phyloP scores from a whole-genome alignment of 306 rosid genomes.

The Glycyrrhiza uralensis region DNA sequence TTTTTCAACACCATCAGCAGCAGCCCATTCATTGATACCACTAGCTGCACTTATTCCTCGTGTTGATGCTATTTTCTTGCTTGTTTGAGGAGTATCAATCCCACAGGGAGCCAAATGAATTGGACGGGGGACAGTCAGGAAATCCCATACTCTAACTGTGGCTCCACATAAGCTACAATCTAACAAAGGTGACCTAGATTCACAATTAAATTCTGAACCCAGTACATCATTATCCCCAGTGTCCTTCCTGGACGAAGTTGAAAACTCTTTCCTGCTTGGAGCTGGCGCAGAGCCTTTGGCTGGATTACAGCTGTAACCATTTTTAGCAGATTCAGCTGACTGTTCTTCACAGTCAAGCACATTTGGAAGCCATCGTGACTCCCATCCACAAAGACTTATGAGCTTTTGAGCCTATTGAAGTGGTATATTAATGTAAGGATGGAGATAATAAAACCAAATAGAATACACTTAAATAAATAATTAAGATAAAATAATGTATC shows the following conservation, averaged over 20 bases:
- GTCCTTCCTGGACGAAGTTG: constrained; percentile 45
- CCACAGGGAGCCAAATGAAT: constrained; percentile 67
- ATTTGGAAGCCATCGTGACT: constrained; percentile 87
- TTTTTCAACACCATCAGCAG: constrained; percentile 68
- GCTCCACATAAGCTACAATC: constrained; percentile 98
- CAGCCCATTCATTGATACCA: constrained; percentile 91
- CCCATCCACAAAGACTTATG: constrained; percentile 99
- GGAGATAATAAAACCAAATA: constrained; percentile 10
- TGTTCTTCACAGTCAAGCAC: constrained; percentile 93
- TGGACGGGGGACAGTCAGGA: constrained; percentile 76
- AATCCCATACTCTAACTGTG: constrained; percentile 84
- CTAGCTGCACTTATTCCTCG: constrained; percentile 97
- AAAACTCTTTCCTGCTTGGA: constrained; percentile 44
- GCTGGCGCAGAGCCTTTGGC: constrained; percentile 54
- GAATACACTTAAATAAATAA: constrained; percentile 11
- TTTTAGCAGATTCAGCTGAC: constrained; percentile 97
- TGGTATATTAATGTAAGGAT: constrained; percentile 17
- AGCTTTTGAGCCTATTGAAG: constrained; percentile 78
- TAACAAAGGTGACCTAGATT: constrained; percentile 79
- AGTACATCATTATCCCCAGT: constrained; percentile 36
- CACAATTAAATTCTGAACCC: constrained; percentile 53
- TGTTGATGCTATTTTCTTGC: constrained; percentile 88
- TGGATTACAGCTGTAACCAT: constrained; percentile 67
- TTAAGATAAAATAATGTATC: neutral
- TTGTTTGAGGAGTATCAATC: constrained; percentile 73